These are phyloP conservation scores for Trichophyton benhamiae DNA, from an alignment of 2,329 filamentous ascomycete species.

Conservation along the genomic window DNA sequence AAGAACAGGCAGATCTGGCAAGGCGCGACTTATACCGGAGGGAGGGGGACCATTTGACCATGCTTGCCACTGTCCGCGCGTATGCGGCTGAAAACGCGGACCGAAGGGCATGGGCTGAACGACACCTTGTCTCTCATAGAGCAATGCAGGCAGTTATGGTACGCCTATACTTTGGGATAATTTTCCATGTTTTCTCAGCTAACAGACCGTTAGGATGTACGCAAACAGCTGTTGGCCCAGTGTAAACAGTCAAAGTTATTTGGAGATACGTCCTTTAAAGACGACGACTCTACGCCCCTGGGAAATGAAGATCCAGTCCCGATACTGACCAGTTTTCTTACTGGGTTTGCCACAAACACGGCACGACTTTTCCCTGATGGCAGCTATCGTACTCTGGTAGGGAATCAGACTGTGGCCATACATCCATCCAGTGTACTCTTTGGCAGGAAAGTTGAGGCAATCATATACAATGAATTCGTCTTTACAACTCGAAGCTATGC, in stretches of 20 bases:
- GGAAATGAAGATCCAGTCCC: constrained; percentile 31
- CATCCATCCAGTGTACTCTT: constrained; percentile 51
- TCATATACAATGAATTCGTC: constrained; percentile 54
- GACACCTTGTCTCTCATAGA: constrained; percentile 48
- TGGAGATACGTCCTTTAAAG: constrained; percentile 15
- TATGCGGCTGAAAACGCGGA: constrained; percentile 48
- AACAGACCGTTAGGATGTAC: constrained; percentile 36
- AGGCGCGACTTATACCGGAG: constrained; percentile 45
- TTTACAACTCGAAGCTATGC: constrained; percentile 54
- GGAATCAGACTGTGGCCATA: constrained; percentile 51
- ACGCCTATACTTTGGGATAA: constrained; percentile 8
- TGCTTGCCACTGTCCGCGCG: constrained; percentile 47
- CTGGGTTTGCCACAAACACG: constrained; percentile 49
- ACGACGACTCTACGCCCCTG: constrained; percentile 2
- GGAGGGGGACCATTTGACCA: constrained; percentile 53
- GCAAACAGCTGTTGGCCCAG: constrained; percentile 48
- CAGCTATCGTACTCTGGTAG: constrained; percentile 48
- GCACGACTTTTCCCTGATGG: constrained; percentile 48
- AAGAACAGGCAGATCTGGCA: constrained; percentile 45
- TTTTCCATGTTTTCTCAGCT: not conserved
- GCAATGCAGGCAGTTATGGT: constrained; percentile 55
- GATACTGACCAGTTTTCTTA: constrained; percentile 47
- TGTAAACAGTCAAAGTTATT: constrained; percentile 39
- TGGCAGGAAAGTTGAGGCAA: constrained; percentile 48
- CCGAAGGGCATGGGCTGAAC: constrained; percentile 48